Base-by-base conservation (phyloP, 495 filamentous ascomycete species). In the Penicillium nucicola region DNA sequence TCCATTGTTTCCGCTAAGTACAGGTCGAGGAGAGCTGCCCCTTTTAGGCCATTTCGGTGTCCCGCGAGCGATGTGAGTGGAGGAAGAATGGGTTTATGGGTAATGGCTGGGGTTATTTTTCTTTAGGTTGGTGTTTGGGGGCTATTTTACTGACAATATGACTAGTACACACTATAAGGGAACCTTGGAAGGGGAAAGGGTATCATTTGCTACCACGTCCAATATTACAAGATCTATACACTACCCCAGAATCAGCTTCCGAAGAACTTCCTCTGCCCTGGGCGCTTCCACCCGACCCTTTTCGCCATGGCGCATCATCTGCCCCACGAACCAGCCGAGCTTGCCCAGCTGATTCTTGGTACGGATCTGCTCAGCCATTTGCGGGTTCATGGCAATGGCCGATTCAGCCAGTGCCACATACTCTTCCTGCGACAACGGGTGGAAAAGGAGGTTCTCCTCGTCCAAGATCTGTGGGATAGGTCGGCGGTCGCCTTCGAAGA, bases 241-340 rank as follows among this genome's bases (percentile, higher is more conserved):
- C 25, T 53, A 50, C 53, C 57, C 59, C 52, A 78, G 58, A 38
- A 89, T 70, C 39, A 85, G 58, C 48, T 70, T 69, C 58, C 76
- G 77, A 60, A 96, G 67, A 15, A 85, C 71, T 51, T 68, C 72
- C 71, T 87, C 84, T 0, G 90, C 95, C 52, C 77, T 81, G 42
- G 69, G 76, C 5, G 92, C 85, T 68, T 95, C 85, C 28, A 96
- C 84, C 5, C 81, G 85, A 30, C 90, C 87, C 56, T 89, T 84
- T 23, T 82, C 81, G 7, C 89, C 86, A 31, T 72, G 70, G 40
- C 81, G 77, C 79, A 98, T 90, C 88, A 97, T 93, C 69, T 87
- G 86, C 14, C 93, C 93, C 5, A 98, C 85, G 53, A 97, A 84
- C 68, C 85, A 97, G 59, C 85, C 86, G 23, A 95, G 67, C 68